Evolutionary conservation across 192 early-diverging fungal genomes (phyloP), one percentile per base, ranked within the genome.

Genomic region (Coemansia pectinata): DNA sequence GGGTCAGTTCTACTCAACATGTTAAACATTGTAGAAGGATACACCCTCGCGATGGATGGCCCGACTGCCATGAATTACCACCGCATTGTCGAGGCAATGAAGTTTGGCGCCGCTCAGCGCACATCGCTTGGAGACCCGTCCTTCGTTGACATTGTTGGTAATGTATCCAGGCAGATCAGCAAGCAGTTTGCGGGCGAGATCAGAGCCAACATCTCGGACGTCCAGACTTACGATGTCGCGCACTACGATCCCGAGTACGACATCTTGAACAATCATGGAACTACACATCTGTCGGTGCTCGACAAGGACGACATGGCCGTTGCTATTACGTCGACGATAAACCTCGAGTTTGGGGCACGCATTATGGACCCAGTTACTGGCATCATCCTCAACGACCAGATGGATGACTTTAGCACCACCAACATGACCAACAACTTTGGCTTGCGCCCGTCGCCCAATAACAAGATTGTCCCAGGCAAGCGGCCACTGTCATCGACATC

Each of bases 351-450:
- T 85, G 96, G 96, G 11, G 90, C 93, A 5, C 88, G 88, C 47
- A 74, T 98, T 31, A 87, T 97, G 88, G 94, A 98, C 74, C 88
- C 87, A 8, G 81, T 66, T 19, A 96, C 94, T 0, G 96, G 95
- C 19, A 82, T 98, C 59, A 91, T 98, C 41, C 81, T 98, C 52
- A 98, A 98, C 76, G 90, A 97, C 73, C 91, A 97, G 71, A 96
- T 97, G 95, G 93, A 97, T 76, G 95, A 98, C 69, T 98, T 97
- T 69, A 91, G 90, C 57, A 92, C 90, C 10, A 89, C 89, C 33
- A 90, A 90, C 62, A 60, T 77, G 9, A 86, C 89, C 9, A 92
- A 94, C 68, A 77, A 71, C 21, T 92, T 92, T 88, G 95, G 94
- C 15, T 82, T 96, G 31, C 85, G 81, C 9, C 95, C 97, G 0